Base-by-base conservation (phyloP, 495 filamentous ascomycete genomes). In the Talaromyces thailandensis region DNA sequence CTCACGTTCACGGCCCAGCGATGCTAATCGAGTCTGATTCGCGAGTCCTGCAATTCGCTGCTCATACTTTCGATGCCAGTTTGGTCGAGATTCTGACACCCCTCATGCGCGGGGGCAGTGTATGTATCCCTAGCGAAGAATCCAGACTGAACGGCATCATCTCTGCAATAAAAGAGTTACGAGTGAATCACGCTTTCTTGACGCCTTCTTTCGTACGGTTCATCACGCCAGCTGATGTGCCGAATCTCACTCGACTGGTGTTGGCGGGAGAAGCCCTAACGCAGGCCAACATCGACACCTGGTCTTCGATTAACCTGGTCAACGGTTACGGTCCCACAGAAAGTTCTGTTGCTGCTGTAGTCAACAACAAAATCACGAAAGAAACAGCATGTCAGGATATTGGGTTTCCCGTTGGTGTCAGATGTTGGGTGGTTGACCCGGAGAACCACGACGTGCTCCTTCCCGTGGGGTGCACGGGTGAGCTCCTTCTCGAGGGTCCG, bases 261-360 rank as follows among this genome's bases (percentile, higher is more conserved):
- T 69, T 81, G 29, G 79, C 70, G 7, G 84, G 84, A 7, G 86
- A 88, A 67, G 71, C 80, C 43, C 81, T 87, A 77, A 78, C 79
- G 24, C 72, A 75, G 43, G 76, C 76, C 3, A 68, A 82, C 61
- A 69, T 83, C 37, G 69, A 73, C 1, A 79, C 74, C 24, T 88
- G 85, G 86, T 82, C 78, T 12, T 74, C 69, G 61, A 75, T 81
- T 35, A 71, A 73, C 70, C 72, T 85, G 56, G 66, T 86, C 62
- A 87, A 87, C 67, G 84, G 75, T 3, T 88, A 87, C 62, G 86
- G 86, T 0, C 86, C 86, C 1, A 79, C 76, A 4, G 79, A 81
- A 62, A 70, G 67, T 61, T 70, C 75, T 56, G 73, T 81, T 18
- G 70, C 71, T 3, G 71, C 75, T 11, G 70, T 70, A 11, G 60